phyloP scores from a whole-genome alignment of 257 asterid genomes.

The Gentiana straminea region DNA sequence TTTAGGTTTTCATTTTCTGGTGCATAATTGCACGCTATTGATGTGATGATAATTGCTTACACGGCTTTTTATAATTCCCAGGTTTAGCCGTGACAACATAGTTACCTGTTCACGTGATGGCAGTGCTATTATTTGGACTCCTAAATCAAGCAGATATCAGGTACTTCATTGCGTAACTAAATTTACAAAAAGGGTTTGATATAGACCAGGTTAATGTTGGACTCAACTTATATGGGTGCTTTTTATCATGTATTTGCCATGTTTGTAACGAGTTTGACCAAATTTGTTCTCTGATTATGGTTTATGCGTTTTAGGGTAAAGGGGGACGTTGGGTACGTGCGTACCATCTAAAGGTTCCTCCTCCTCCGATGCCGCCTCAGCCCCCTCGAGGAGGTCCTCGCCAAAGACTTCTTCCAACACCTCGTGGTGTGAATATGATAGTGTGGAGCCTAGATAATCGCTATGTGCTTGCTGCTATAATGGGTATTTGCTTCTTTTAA shows the following conservation, averaged over 20 bases:
- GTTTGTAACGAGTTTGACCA: not conserved
- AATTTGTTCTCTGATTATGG: not conserved
- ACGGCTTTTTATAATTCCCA: conserved; percentile 24
- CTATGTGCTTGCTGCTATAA: conserved; percentile 95
- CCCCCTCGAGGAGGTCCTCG: conserved; percentile 97
- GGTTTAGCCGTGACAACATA: conserved; percentile 78
- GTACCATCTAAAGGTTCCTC: conserved; percentile 96
- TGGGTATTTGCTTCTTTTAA: conserved; percentile 46
- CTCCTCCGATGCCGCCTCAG: conserved; percentile 84
- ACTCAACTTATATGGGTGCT: not conserved
- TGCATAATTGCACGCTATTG: conserved; percentile 3
- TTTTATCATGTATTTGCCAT: not conserved
- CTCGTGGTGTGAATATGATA: conserved; percentile 96
- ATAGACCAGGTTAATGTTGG: not conserved
- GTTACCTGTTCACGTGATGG: conserved; percentile 99
- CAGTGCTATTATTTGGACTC: conserved; percentile 97
- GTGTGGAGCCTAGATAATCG: conserved; percentile 93
- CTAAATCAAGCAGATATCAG: conserved; percentile 71
- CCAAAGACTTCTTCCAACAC: conserved; percentile 86
- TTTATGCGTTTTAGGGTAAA: conserved; percentile 38
- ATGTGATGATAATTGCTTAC: conserved; percentile 10
- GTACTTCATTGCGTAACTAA: conserved; percentile 36
- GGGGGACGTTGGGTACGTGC: conserved; percentile 84
- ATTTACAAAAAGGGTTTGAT: not conserved
- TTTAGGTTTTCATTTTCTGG: conserved; percentile 1